These are phyloP conservation scores for Fusarium sp. DNA, from an alignment of 2,329 filamentous ascomycete species.

Conservation along the genomic window DNA sequence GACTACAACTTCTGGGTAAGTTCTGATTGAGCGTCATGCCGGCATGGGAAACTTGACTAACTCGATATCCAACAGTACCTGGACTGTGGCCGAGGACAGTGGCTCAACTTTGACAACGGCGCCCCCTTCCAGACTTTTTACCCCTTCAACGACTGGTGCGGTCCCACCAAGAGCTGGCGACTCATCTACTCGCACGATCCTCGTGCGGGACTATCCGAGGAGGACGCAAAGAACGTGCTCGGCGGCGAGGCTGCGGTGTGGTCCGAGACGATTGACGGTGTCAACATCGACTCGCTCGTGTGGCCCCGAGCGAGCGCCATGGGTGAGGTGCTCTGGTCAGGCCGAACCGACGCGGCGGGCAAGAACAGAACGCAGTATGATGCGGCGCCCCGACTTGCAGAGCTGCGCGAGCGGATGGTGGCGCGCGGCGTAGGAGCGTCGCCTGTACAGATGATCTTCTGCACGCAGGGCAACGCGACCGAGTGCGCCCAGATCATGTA, in stretches of 20 bases:
- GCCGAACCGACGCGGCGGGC: slow-evolving; percentile 75
- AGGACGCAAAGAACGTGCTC: slow-evolving; percentile 77
- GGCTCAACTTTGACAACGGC: slow-evolving; percentile 79
- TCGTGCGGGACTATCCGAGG: slow-evolving; percentile 71
- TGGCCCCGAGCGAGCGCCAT: slow-evolving; percentile 85
- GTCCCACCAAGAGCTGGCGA: slow-evolving; percentile 85
- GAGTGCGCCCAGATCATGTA: slow-evolving; percentile 46
- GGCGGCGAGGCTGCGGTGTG: slow-evolving; percentile 89
- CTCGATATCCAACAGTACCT: slow-evolving; percentile 72
- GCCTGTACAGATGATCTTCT: slow-evolving; percentile 77
- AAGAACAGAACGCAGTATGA: slow-evolving; percentile 80
- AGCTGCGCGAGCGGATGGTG: slow-evolving; percentile 84
- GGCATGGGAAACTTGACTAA: slow-evolving; percentile 25
- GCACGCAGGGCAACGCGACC: slow-evolving; percentile 49
- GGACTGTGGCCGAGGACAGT: slow-evolving; percentile 86
- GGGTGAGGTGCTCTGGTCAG: slow-evolving; percentile 87
- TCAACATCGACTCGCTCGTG: slow-evolving; percentile 82
- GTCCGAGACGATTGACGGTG: slow-evolving; percentile 83
- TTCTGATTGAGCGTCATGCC: slow-evolving; percentile 4
- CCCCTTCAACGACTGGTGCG: slow-evolving; percentile 87
- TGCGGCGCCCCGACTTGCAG: slow-evolving; percentile 78
- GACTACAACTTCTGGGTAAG: slow-evolving; percentile 84
- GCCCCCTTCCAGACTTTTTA: slow-evolving; percentile 67
- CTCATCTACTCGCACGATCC: slow-evolving; percentile 88
- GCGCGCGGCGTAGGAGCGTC: slow-evolving; percentile 74